Evolutionary conservation across 352 stramenopile genomes (phyloP).

Genomic region (Elongisporangium senticosum): DNA sequence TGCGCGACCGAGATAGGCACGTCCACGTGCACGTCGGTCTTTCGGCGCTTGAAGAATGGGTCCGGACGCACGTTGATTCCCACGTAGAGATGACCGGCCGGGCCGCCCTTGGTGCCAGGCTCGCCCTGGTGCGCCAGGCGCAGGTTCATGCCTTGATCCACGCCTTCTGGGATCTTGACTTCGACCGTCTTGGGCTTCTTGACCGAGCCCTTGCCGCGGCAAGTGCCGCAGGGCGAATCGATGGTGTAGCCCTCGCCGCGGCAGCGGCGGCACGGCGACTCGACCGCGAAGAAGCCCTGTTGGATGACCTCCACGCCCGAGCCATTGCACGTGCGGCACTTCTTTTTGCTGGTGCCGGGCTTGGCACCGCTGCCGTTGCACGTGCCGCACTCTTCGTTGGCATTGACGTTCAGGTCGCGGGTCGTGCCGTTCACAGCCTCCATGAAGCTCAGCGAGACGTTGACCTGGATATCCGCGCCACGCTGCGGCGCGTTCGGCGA

Average conservation of each 20-base stretch:
- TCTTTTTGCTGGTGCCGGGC: conserved; percentile 76
- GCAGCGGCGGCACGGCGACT: conserved; percentile 81
- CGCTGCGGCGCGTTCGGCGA: conserved; percentile 72
- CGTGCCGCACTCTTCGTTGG: conserved; percentile 71
- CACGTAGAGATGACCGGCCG: conserved; percentile 92
- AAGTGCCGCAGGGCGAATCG: conserved; percentile 76
- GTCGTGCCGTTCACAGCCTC: conserved; percentile 91
- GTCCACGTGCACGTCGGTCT: conserved; percentile 93
- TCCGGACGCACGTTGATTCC: conserved; percentile 92
- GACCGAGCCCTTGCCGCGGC: conserved; percentile 69
- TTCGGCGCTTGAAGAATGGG: conserved; percentile 95
- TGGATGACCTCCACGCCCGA: conserved; percentile 84
- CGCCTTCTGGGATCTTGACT: conserved; percentile 93
- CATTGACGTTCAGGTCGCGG: conserved; percentile 83
- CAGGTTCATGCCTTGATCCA: conserved; percentile 96
- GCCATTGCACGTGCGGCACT: conserved; percentile 74
- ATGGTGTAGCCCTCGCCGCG: conserved; percentile 77
- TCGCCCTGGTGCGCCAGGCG: conserved; percentile 91
- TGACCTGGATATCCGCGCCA: conserved; percentile 93
- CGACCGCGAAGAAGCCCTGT: conserved; percentile 87
- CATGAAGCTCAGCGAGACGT: conserved; percentile 92
- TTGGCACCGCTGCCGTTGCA: conserved; percentile 82
- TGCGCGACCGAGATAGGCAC: conserved; percentile 91
- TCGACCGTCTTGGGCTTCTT: conserved; percentile 91
- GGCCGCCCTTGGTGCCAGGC: conserved; percentile 73